These are phyloP conservation scores for Paralagenidium karlingii DNA, from an alignment of 352 stramenopile species.

Conservation along the genomic window DNA sequence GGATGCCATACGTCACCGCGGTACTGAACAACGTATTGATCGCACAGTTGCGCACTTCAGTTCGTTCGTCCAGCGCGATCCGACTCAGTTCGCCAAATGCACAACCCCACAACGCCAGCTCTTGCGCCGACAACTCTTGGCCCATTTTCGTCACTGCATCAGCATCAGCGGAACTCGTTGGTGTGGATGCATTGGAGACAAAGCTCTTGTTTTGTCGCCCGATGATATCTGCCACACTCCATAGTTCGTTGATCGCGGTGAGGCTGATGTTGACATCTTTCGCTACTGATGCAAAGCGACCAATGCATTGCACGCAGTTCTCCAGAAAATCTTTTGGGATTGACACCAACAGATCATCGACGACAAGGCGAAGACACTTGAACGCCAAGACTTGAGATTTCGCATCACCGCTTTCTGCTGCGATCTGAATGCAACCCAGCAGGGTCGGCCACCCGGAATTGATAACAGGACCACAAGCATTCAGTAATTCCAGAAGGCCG, in stretches of 20 bases:
- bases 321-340: conserved; percentile 57
- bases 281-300: conserved; percentile 84
- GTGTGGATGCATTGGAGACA: conserved; percentile 3
- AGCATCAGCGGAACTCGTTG: not conserved
- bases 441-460: conserved; percentile 56
- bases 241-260: conserved; percentile 94
- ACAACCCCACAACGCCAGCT: conserved; percentile 49
- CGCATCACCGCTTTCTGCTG: conserved; percentile 41
- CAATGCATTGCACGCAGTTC: conserved; percentile 87
- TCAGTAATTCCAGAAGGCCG: conserved; percentile 66
- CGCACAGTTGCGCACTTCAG: conserved; percentile 93
- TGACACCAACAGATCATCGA: conserved; percentile 92
- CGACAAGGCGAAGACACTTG: conserved; percentile 93
- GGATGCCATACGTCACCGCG: conserved; percentile 88
- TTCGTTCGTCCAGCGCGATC: conserved; percentile 85
- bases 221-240: conserved; percentile 86
- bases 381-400: conserved; percentile 86
- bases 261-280: conserved; percentile 98
- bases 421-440: conserved; percentile 46
- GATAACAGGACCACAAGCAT: conserved; percentile 61
- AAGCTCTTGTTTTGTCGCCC: conserved; percentile 65
- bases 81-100: conserved; percentile 72
- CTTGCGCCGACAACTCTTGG: too few species aligned
- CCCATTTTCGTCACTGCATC: conserved; percentile 11
- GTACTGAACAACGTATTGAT: conserved; percentile 97